Base-by-base conservation (phyloP, 2,329 filamentous ascomycete species). In the Chalara sp. region DNA sequence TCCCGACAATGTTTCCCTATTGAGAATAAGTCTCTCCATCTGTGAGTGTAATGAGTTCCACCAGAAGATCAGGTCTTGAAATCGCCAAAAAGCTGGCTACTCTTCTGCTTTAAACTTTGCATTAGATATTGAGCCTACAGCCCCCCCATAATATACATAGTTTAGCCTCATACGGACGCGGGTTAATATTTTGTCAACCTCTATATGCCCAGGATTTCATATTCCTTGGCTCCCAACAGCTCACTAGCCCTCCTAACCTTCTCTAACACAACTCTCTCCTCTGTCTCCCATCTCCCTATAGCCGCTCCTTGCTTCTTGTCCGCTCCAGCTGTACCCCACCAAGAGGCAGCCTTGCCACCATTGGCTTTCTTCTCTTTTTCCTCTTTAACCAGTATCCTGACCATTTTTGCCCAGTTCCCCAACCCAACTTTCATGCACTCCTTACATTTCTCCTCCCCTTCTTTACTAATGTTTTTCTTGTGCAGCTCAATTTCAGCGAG, bases 341-440 rank as follows among this genome's bases (percentile, higher is more conserved):
- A 64, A 4, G 61, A 53, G 7, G 53, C 44, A n/a, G 43, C 48
- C 32, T 48, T 51, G 12, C 46, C 46, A 11, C 53, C 57, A 7
- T 30, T 37, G 12, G 39, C 44, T 35, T 57, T 64, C 37, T 47
- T 49, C 35, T 58, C 54, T 45, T 53, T 61, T 30, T 71, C 68
- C 8, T 72, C 69, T 41, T 62, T 60, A 8, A 64, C 63, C 44
- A 95, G 74, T 51, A 76, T 76, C 8, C 74, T 72, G 21, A 93
- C 83, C 86, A 97, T 97, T 31, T 75, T 78, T 44, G 79, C 78
- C 91, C 91, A 96, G 65, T 96, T 95, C 5, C 79, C 76, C 1
- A 96, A 74, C 0, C 88, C 88, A 2, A 86, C 81, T 52, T 80
- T 73, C 5, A 96, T 76, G 63, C 92, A 96, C 58, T 92, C 79